Conservation (phyloP, 2,329 filamentous ascomycete species). For the Cordyceps cicadae region DNA sequence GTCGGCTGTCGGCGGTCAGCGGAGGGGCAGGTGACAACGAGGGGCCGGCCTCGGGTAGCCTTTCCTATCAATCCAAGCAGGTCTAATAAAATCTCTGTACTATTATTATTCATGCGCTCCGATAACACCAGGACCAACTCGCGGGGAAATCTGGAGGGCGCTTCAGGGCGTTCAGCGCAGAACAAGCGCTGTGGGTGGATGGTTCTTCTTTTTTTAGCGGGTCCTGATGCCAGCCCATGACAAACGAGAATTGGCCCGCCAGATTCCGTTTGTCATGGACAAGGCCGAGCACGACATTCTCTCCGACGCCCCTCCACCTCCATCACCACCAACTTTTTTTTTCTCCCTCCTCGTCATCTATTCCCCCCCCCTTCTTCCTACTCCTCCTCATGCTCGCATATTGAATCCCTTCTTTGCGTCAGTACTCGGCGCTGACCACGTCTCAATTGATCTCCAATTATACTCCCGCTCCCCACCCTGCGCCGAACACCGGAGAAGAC, state of each 20-base stretch:
- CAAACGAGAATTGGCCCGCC: conserved; percentile 7
- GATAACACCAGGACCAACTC: background rate
- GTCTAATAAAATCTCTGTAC: too few species aligned
- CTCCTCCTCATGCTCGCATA: background rate
- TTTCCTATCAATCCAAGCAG: too few species aligned
- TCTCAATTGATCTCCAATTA: too few species aligned
- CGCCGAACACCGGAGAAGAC: too few species aligned
- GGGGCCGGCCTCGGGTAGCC: too few species aligned
- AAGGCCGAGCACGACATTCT: conserved; percentile 18
- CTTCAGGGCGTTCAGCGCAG: background rate
- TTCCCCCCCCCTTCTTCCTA: background rate
- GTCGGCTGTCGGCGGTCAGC: background rate
- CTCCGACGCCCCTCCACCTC: conserved; percentile 6
- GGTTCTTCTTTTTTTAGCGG: background rate
- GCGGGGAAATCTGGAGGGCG: background rate
- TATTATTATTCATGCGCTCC: too few species aligned
- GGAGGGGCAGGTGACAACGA: too few species aligned
- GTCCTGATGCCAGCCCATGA: background rate
- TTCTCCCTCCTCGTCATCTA: background rate
- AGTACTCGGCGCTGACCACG: too few species aligned
- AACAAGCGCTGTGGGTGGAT: background rate
- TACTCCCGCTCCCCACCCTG: too few species aligned
- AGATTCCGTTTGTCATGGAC: conserved; percentile 9
- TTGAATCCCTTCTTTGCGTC: too few species aligned
- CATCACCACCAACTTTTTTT: background rate